Percentiles rank a stretch among this genome's conserved stretches.
Conservation (phyloP, 371 early-diverging fungal genomes). For the Globomyces sp. region DNA sequence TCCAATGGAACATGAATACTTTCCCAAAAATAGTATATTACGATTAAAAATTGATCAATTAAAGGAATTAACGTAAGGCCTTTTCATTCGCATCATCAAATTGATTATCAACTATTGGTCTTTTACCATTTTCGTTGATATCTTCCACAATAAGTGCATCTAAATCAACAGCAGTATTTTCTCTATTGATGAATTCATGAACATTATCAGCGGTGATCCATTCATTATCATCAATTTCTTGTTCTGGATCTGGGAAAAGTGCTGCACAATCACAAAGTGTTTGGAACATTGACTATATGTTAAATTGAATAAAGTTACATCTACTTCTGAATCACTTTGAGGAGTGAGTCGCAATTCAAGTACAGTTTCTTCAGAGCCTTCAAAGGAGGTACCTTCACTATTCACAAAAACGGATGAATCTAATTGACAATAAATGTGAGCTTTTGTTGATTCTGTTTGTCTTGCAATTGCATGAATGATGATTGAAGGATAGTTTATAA, state of each 20-base stretch:
- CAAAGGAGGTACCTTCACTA: not conserved
- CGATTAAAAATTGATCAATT: too few relatives aligned
- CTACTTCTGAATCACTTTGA: not conserved
- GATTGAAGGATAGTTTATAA: slow-evolving; percentile 6
- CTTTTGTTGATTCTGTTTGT: not conserved
- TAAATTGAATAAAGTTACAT: not conserved
- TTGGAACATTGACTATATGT: not conserved
- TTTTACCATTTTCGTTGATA: too few relatives aligned
- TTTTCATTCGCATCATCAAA: too few relatives aligned
- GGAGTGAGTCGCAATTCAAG: slow-evolving; percentile 7
- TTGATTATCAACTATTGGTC: too few relatives aligned
- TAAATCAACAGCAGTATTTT: not conserved
- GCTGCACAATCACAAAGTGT: not conserved
- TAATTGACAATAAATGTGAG: slow-evolving; percentile 7
- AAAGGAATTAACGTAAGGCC: too few relatives aligned
- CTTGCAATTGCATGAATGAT: slow-evolving; percentile 9
- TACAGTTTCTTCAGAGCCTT: not conserved
- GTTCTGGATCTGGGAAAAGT: slow-evolving; percentile 2
- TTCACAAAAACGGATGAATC: not conserved
- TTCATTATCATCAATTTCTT: not conserved
- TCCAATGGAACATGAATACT: too few relatives aligned
- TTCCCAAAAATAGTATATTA: too few relatives aligned
- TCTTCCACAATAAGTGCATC: too few relatives aligned
- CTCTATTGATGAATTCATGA: not conserved
- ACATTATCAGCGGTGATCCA: slow-evolving; percentile 8